These are phyloP conservation scores for Eucalyptus lansdowneana DNA, from an alignment of 345 rosid genomes.

Conservation along the genomic window DNA sequence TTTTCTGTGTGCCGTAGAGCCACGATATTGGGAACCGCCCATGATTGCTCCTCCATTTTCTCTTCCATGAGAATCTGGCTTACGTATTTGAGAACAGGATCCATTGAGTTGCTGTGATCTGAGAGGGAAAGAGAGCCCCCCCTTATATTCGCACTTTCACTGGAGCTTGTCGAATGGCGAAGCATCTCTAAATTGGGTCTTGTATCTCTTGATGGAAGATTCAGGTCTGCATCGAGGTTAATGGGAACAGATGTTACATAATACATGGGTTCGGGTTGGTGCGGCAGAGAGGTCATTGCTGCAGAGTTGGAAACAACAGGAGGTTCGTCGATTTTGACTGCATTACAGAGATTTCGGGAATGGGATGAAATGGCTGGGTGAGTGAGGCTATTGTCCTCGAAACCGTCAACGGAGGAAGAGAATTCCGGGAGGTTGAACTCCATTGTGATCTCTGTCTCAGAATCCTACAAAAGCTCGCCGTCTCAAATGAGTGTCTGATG, in stretches of 20 bases:
- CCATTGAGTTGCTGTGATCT: conserved; percentile 34
- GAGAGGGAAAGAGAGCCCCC: conserved; percentile 6
- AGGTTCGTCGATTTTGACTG: background rate
- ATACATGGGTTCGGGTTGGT: background rate
- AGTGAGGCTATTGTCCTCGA: background rate
- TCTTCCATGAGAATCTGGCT: conserved; percentile 69
- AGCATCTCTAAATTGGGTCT: background rate
- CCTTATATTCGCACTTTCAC: background rate
- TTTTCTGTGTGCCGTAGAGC: conserved; percentile 53
- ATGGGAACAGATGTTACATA: background rate
- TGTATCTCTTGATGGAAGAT: background rate
- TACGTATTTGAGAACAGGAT: conserved; percentile 46
- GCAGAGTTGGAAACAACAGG: background rate
- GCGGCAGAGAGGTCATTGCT: background rate
- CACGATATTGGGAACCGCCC: conserved; percentile 29
- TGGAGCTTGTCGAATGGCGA: background rate
- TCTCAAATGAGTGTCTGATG: background rate
- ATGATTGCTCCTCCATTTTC: conserved; percentile 38
- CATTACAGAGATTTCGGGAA: background rate
- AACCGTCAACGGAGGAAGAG: background rate
- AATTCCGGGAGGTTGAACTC: background rate
- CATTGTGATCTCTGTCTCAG: background rate
- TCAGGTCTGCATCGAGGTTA: background rate
- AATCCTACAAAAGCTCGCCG: background rate
- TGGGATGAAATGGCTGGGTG: background rate